Conservation (phyloP, 1,284 basidiomycete genomes). For the Mycena sp. region DNA sequence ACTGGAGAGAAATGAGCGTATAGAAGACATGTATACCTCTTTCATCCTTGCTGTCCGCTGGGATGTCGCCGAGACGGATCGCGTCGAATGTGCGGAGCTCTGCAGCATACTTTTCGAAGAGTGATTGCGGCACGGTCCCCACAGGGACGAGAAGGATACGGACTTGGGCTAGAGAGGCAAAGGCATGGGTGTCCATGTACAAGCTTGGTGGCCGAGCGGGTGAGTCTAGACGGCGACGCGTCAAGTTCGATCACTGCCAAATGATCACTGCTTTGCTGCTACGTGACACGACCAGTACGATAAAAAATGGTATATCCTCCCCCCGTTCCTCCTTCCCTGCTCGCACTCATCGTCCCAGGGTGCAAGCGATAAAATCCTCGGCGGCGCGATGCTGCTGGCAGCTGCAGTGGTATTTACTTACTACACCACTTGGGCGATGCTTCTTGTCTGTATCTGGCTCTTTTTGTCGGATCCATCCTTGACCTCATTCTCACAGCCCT, state of each 20-base stretch:
- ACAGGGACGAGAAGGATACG: conserved; percentile 82
- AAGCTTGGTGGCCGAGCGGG: background rate
- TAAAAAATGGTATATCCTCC: conserved; percentile 20
- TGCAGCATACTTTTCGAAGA: conserved; percentile 75
- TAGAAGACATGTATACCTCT: conserved; percentile 58
- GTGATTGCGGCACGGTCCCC: conserved; percentile 68
- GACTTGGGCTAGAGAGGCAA: conserved; percentile 83
- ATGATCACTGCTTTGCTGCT: background rate
- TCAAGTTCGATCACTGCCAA: too few relatives aligned
- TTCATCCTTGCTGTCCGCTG: conserved; percentile 80
- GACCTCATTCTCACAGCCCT: conserved; percentile 66
- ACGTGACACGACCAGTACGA: conserved; percentile 2
- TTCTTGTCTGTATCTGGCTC: conserved; percentile 68
- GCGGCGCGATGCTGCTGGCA: conserved; percentile 81
- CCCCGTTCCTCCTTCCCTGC: background rate
- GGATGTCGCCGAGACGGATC: conserved; percentile 82
- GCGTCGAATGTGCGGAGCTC: conserved; percentile 77
- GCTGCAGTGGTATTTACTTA: conserved; percentile 85
- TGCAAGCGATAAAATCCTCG: conserved; percentile 83
- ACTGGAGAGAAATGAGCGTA: conserved; percentile 11
- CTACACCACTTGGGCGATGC: conserved; percentile 91
- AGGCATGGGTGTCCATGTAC: conserved; percentile 73
- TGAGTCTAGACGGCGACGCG: background rate
- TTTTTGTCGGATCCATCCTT: background rate
- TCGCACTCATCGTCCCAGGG: conserved; percentile 58